These are phyloP conservation scores for Pyracantha coccinea DNA, from an alignment of 331 rosid genomes.

Conservation along the genomic window DNA sequence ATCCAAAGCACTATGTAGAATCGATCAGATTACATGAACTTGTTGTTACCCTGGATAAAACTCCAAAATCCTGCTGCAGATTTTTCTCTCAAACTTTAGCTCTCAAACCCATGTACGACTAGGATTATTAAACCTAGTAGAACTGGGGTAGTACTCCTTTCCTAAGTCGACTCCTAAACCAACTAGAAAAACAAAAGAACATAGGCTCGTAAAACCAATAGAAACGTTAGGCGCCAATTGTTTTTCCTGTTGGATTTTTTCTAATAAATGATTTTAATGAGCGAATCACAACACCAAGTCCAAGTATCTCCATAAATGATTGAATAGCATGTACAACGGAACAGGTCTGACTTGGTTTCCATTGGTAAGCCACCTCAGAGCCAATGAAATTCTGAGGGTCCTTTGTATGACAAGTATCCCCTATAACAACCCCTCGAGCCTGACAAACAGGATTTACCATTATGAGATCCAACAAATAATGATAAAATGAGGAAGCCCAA, in stretches of 20 bases:
- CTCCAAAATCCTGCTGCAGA: neutral
- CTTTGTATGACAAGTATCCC: neutral
- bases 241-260: neutral
- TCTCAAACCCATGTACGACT: neutral
- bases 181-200: neutral
- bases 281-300: neutral
- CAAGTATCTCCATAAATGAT: neutral
- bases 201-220: neutral
- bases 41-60: neutral
- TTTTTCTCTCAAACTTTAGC: neutral
- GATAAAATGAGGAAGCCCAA: neutral
- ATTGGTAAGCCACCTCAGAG: neutral
- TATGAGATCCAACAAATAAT: neutral
- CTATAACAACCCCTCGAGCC: neutral
- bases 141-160: neutral
- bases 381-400: neutral
- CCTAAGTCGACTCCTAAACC: neutral
- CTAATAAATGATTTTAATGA: neutral
- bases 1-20: neutral
- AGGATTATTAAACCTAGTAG: neutral
- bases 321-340: neutral
- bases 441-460: neutral
- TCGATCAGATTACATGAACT: neutral
- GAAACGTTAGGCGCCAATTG: neutral
- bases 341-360: neutral